A percentile compares a stretch with the other conserved stretches of the same genome.
phyloP scores from a whole-genome alignment of 257 asterid species.

The Petunia axillaris region DNA sequence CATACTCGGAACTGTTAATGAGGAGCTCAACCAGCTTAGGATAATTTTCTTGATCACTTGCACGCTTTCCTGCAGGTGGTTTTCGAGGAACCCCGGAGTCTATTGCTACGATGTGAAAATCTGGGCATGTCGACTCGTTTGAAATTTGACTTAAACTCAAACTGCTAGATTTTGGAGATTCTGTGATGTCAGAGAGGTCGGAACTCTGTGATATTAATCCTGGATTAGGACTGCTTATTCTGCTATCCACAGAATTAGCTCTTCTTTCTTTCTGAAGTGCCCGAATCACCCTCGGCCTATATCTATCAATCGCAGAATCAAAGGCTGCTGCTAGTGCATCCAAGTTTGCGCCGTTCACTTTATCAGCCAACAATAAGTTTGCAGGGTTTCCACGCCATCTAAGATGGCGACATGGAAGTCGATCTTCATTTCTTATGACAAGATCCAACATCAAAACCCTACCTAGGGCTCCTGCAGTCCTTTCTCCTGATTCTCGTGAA shows the following conservation, averaged over 20 bases:
- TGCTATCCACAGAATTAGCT: constrained; percentile 77
- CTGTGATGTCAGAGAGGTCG: constrained; percentile 71
- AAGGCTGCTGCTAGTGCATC: constrained; percentile 81
- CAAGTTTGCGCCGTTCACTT: constrained; percentile 52
- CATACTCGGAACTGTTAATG: constrained; percentile 78
- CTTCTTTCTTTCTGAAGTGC: constrained; percentile 96
- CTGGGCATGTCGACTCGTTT: constrained; percentile 45
- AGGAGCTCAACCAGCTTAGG: constrained; percentile 96
- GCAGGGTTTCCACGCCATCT: constrained; percentile 97
- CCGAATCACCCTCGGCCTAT: constrained; percentile 79
- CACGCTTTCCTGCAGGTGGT: constrained; percentile 99
- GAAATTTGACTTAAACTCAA: constrained; percentile 59
- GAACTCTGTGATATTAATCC: constrained; percentile 71
- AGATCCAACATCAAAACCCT: constrained; percentile 94
- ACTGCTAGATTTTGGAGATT: constrained; percentile 75
- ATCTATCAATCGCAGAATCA: constrained; percentile 85
- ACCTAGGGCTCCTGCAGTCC: constrained; percentile 86
- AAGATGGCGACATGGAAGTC: constrained; percentile 96
- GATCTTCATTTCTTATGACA: constrained; percentile 95
- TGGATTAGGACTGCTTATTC: constrained; percentile 55
- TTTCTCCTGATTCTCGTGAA: constrained; percentile 81
- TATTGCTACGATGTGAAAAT: constrained; percentile 81
- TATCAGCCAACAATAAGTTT: constrained; percentile 83
- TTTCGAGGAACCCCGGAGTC: constrained; percentile 98
- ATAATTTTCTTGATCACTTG: constrained; percentile 84